Evolutionary conservation across 83 land plant species (phyloP).

Genomic region (Picea abies): DNA sequence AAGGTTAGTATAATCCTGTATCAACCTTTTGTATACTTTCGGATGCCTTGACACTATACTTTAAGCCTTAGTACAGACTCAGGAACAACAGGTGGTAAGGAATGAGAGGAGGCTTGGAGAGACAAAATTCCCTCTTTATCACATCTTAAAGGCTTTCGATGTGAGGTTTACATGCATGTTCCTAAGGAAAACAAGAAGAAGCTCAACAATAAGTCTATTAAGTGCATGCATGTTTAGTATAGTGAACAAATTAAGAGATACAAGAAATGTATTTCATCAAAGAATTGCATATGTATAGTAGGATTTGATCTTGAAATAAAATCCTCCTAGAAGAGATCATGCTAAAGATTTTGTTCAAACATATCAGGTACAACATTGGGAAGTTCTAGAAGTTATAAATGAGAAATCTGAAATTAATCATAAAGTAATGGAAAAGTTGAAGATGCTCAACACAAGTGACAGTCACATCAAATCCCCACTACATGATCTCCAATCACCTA

Average conservation of each 20-base stretch:
- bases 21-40: too few species aligned
- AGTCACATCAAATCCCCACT: neutral
- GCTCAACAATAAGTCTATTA: constrained; percentile 15
- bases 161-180: constrained; percentile 26
- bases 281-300: neutral
- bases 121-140: constrained; percentile 11
- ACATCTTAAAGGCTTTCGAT: constrained; percentile 28
- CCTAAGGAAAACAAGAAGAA: constrained; percentile 21
- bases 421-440: neutral
- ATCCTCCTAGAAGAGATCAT: neutral
- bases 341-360: neutral
- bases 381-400: neutral
- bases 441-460: neutral
- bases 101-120: constrained; percentile 19
- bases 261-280: neutral
- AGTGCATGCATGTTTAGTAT: constrained; percentile 27
- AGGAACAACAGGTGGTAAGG: too few species aligned
- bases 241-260: constrained; percentile 13
- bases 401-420: neutral
- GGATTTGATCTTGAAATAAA: constrained; percentile 9
- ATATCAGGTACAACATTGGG: neutral
- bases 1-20: too few species aligned
- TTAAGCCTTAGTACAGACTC: too few species aligned
- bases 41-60: too few species aligned
- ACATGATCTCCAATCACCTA: neutral